Evolutionary conservation across 768 basidiomycete species (phyloP), one percentile per base, ranked within the genome.

Genomic region (Russula griseocarnosa): DNA sequence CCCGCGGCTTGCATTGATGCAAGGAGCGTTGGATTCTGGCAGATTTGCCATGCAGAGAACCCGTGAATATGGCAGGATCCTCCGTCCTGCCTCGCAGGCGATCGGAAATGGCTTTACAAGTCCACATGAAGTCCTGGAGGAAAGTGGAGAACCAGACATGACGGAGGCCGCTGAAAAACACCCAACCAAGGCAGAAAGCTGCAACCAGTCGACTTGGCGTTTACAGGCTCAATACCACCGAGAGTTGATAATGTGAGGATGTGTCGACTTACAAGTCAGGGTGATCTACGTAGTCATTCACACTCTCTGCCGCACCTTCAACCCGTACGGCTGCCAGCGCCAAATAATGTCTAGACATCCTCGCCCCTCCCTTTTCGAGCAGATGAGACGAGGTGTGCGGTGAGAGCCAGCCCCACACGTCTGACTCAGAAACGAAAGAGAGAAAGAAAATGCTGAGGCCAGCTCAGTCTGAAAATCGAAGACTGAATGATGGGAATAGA

Each of bases 171-270:
- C 71, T 70, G 49, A 76, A 67, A 65, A 77, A 78, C 3, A 77
- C 77, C 72, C 76, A 77, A 38, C 79, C 79, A 8, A 78, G 69
- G 55, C 76, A 76, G 67, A 80, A 80, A 0, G 75, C 70, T 16
- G 77, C 70, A 26, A 78, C 68, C 18, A 74, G 69, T 40, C 72
- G 77, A 65, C 79, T 80, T 64, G n/a, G 20, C 9, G 28, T 46
- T 30, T n/a, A 18, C 20, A 38, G 20, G n/a, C 38, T 42, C 56
- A 11, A 28, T 34, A 51, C 54, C n/a, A 38, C 26, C 34, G 24
- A 1, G 34, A 18, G 30, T 24, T 8, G 34, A 46, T 32, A 24
- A 51, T n/a, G 5, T n/a, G 20, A 67, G 14, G 32, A 57, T 28
- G 50, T 50, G 24, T 22, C 14, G 26, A 57, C 66, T 59, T 38